Conservation (phyloP, 495 filamentous ascomycete genomes). For the Neurospora sp. region DNA sequence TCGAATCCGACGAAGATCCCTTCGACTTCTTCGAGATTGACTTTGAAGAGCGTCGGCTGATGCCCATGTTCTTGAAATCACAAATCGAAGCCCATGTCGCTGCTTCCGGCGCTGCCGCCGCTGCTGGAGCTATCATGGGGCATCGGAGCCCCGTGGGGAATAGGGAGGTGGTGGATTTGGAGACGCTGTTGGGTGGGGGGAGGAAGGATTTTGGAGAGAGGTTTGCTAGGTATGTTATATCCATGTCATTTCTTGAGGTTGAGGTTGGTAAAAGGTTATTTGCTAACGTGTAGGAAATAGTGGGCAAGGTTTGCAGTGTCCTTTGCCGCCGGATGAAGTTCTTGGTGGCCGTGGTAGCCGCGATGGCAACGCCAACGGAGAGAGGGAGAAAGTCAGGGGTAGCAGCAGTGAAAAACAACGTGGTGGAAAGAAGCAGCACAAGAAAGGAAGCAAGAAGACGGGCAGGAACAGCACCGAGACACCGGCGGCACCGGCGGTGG, state of each 20-base stretch:
- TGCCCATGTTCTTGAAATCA: constrained; percentile 9
- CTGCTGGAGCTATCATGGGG: neutral
- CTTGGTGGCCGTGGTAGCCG: neutral
- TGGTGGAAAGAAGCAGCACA: neutral
- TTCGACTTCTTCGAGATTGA: neutral
- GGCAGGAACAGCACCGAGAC: neutral
- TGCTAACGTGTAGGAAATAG: neutral
- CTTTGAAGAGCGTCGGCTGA: constrained; percentile 11
- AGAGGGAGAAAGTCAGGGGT: neutral
- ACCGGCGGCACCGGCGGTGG: neutral
- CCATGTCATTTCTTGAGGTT: too few relatives aligned
- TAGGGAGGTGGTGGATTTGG: neutral
- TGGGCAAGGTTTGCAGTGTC: neutral
- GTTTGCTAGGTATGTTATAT: neutral
- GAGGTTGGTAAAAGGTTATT: too few relatives aligned
- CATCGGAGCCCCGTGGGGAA: neutral
- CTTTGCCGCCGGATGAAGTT: neutral
- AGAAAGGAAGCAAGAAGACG: neutral
- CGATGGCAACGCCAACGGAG: neutral
- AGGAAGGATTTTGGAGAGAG: neutral
- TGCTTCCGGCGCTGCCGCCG: neutral
- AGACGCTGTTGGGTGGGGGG: neutral
- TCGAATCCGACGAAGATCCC: neutral
- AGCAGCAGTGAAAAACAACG: neutral
- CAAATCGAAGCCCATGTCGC: neutral